phyloP scores from a whole-genome alignment of 1,284 basidiomycete species.

The Ustilago xerochloae region DNA sequence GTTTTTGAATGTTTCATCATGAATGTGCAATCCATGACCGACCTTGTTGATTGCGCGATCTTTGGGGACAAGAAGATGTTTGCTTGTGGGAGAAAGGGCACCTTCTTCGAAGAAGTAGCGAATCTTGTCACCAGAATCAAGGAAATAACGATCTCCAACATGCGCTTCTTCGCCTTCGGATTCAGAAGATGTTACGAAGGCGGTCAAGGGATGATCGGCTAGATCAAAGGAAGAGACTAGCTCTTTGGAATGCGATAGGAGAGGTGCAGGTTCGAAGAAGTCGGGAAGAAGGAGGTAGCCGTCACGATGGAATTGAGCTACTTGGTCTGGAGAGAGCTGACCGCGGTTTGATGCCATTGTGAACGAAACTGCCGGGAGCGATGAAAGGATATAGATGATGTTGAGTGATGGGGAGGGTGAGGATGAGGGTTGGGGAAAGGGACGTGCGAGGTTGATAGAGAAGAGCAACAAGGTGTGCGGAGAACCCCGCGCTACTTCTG shows the following conservation, averaged over 20 bases:
- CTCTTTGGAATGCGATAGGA: constrained; percentile 76
- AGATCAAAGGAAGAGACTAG: constrained; percentile 81
- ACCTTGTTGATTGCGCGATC: constrained; percentile 55
- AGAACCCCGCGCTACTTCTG: not conserved
- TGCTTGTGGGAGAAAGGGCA: constrained; percentile 70
- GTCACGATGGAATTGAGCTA: constrained; percentile 54
- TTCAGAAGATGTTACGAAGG: constrained; percentile 79
- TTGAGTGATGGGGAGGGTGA: not conserved
- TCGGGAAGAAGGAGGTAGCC: constrained; percentile 81
- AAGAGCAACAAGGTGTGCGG: not conserved
- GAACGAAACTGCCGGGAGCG: too few species aligned
- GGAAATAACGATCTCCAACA: constrained; percentile 87
- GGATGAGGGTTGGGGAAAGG: not conserved
- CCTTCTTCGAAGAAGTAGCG: constrained; percentile 88
- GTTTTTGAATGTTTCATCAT: constrained; percentile 79
- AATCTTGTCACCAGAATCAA: constrained; percentile 81
- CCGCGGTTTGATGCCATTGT: constrained; percentile 7
- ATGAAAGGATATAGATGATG: too few species aligned
- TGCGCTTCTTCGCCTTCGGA: constrained; percentile 42
- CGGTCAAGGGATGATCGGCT: constrained; percentile 86
- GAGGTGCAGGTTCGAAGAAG: constrained; percentile 78
- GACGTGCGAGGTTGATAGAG: not conserved
- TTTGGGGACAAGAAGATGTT: constrained; percentile 29
- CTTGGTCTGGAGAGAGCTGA: constrained; percentile 40
- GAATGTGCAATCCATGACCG: constrained; percentile 75